Conservation (phyloP, 139 green algal genomes). For the Spirogloea muscicola region DNA sequence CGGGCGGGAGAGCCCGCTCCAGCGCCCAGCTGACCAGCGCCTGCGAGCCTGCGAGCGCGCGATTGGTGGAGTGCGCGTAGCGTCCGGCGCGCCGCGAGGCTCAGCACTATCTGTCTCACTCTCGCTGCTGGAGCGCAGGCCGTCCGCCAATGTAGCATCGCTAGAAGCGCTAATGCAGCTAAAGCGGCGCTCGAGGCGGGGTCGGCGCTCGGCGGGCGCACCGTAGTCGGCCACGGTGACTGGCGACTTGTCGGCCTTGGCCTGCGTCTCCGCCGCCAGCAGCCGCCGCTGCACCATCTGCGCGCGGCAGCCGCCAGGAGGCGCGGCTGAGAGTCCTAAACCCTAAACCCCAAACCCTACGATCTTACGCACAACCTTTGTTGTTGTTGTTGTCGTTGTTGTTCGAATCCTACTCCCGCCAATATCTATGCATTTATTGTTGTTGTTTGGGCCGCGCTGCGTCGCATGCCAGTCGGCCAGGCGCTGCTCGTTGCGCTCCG, state of each 20-base stretch:
- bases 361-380: too few relatives aligned
- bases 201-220: constrained; percentile 29
- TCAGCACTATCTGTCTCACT: too few relatives aligned
- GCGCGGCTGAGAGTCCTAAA: not conserved
- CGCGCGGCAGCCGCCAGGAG: not conserved
- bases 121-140: too few relatives aligned
- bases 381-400: too few relatives aligned
- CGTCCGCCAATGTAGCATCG: too few relatives aligned
- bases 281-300: constrained; percentile 39
- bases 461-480: not conserved
- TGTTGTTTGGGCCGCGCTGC: too few relatives aligned
- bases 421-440: too few relatives aligned
- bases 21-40: constrained; percentile 84
- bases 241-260: constrained; percentile 82
- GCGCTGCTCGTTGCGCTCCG: not conserved
- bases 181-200: too few relatives aligned
- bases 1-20: constrained; percentile 48
- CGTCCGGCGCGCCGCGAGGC: not conserved
- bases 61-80: not conserved
- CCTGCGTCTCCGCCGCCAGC: constrained; percentile 54
- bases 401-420: too few relatives aligned
- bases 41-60: constrained; percentile 74
- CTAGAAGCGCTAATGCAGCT: too few relatives aligned
- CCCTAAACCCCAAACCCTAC: not conserved
- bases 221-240: constrained; percentile 95